phyloP scores from a whole-genome alignment of 108 stramenopile species.

The Conticribra guillardii region DNA sequence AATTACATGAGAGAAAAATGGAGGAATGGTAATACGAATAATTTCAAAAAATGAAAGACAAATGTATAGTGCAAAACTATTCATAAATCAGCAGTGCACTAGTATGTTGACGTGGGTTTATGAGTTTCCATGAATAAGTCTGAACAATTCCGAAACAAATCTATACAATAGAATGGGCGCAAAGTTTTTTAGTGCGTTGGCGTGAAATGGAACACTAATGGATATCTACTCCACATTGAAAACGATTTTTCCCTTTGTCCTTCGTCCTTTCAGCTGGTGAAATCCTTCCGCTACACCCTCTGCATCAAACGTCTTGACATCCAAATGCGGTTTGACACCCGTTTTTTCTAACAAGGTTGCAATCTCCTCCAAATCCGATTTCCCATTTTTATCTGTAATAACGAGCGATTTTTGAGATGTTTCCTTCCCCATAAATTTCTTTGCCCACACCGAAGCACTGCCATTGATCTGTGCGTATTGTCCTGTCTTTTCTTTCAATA shows the following conservation, averaged over 20 bases:
- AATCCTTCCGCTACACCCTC: conserved; percentile 38
- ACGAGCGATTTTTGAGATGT: conserved; percentile 17
- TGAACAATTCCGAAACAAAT: no score
- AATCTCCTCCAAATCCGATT: conserved; percentile 29
- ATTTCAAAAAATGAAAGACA: no score
- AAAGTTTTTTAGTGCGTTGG: no score
- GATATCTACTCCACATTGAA: conserved; percentile 26
- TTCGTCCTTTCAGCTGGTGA: conserved; percentile 35
- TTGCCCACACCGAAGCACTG: conserved; percentile 3
- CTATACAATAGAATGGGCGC: no score
- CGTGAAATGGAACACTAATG: no score
- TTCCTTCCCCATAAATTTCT: conserved; percentile 20
- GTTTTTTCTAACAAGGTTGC: conserved; percentile 17
- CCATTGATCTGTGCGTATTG: conserved; percentile 46
- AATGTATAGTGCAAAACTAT: no score
- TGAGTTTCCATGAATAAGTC: no score
- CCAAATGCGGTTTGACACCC: conserved; percentile 14
- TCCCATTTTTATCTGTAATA: conserved; percentile 8
- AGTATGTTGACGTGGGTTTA: no score
- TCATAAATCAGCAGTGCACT: no score
- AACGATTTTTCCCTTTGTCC: conserved; percentile 54
- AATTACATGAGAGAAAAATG: no score
- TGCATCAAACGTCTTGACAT: conserved; percentile 39
- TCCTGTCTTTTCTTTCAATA: conserved; percentile 34
- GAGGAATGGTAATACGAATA: no score